Conservation (phyloP, 495 filamentous ascomycete species). For the Daldinia loculata region DNA sequence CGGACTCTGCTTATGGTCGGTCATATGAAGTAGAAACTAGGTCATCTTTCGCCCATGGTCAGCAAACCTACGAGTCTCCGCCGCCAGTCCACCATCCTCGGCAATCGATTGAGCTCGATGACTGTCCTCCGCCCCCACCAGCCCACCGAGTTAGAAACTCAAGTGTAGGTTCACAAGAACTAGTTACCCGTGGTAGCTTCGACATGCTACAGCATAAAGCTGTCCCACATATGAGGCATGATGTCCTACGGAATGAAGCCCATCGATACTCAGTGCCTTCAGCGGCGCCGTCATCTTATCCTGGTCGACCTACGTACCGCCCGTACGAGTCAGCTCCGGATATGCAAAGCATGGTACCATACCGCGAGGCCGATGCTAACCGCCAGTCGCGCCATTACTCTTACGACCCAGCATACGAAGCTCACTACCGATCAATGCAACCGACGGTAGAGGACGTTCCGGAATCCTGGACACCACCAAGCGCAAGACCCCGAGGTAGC, state of each 20-base stretch:
- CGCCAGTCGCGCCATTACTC: conserved; percentile 56
- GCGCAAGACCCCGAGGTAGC: conserved; percentile 57
- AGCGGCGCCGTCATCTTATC: conserved; percentile 49
- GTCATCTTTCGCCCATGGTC: conserved; percentile 32
- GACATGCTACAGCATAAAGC: conserved; percentile 46
- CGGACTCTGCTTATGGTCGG: conserved; percentile 22
- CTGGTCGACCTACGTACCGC: conserved; percentile 57
- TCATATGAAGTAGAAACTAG: conserved; percentile 36
- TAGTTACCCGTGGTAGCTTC: conserved; percentile 46
- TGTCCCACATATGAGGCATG: conserved; percentile 56
- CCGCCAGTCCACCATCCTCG: conserved; percentile 29
- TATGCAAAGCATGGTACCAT: conserved; percentile 41
- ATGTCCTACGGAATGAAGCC: conserved; percentile 58
- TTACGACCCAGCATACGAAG: conserved; percentile 57
- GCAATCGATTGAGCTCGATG: conserved; percentile 42
- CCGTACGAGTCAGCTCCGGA: conserved; percentile 55
- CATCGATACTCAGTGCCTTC: conserved; percentile 52
- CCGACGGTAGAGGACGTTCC: conserved; percentile 74
- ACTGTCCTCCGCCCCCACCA: conserved; percentile 57
- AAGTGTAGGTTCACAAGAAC: conserved; percentile 49
- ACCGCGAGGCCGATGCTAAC: conserved; percentile 41
- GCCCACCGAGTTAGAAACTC: conserved; percentile 54
- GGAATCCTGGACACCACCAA: conserved; percentile 55
- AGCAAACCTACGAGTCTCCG: conserved; percentile 19
- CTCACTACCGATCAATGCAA: conserved; percentile 65